Base-by-base conservation (phyloP, 2,329 filamentous ascomycete species). In the Claviceps sorghi region DNA sequence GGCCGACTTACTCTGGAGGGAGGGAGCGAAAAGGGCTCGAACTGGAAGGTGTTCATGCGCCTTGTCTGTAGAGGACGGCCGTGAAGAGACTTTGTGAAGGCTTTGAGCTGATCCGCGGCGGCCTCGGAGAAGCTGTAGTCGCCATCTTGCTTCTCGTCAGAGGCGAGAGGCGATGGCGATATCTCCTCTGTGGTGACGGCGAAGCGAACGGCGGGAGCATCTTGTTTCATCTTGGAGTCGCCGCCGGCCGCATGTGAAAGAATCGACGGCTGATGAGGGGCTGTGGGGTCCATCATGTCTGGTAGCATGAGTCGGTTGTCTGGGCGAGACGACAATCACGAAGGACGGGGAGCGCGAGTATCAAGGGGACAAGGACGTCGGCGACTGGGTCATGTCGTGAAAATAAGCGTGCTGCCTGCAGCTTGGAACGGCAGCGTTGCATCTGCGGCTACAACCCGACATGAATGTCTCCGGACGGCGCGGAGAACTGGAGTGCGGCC, bases 21-120 rank as follows among this genome's bases (percentile, higher is more conserved):
- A 40, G 93, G 91, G 50, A 97, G 75, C 38, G 93, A 97, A 57
- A 95, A 83, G 36, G 91, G 84, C 65, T 96, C 90, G 63, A 90
- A 97, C 44, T 85, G 83, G 69, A 88, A 95, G 64, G 89, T 87
- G 64, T 85, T 86, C 74, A 95, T 80, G 57, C 90, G 81, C 53
- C 82, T 78, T 60, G 90, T 84, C 70, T 96, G 90, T 55, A 95
- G 76, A 60, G 84, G 81, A 47, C 82, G 78, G 56, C 81, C 80
- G 58, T 88, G 84, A 29, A 95, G 72, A 26, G 80, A 83, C 59
- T 82, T 79, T 49, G 86, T 83, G 55, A 95, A 72, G 54, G 81
- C 82, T 58, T 78, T 79, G 53, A 94, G 73, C 62, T 90, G 79
- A 53, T 87, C 82, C 19, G 72, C 69, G 6, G 74, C 73, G 48